Conservation (phyloP, 2,329 filamentous ascomycete species). For the Escovopsis sp. region DNA sequence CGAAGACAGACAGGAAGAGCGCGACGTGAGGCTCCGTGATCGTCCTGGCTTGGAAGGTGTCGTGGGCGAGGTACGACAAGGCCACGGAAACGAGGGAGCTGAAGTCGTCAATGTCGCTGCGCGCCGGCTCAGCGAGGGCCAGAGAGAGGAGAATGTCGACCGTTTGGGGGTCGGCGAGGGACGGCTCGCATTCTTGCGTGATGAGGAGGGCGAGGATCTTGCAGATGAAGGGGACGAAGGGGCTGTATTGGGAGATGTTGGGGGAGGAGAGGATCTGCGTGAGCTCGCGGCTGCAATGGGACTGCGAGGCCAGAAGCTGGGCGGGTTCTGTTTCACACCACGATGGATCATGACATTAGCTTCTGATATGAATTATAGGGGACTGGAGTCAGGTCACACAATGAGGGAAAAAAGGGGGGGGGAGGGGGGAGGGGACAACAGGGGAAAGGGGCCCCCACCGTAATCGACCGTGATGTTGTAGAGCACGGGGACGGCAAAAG, state of each 20-base stretch:
- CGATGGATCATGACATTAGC: not conserved
- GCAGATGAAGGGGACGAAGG: conserved; percentile 36
- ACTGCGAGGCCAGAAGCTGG: conserved; percentile 38
- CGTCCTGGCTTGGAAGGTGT: conserved; percentile 33
- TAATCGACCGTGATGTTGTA: conserved; percentile 50
- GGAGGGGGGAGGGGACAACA: not conserved
- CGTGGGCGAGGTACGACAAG: conserved; percentile 38
- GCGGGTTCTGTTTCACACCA: conserved; percentile 33
- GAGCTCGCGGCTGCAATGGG: conserved; percentile 32
- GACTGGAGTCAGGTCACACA: too few relatives aligned
- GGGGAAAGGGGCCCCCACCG: conserved; percentile 24
- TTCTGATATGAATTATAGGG: too few relatives aligned
- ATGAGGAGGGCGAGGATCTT: conserved; percentile 40
- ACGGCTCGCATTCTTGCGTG: conserved; percentile 33
- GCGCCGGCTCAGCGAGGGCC: conserved; percentile 24
- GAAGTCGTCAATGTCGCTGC: conserved; percentile 39
- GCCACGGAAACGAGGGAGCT: conserved; percentile 34
- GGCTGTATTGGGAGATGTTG: conserved; percentile 23
- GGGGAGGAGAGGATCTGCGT: conserved; percentile 33
- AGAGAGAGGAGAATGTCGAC: conserved; percentile 34
- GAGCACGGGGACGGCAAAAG: conserved; percentile 41
- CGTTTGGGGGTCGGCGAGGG: conserved; percentile 28
- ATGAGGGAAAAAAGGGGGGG: too few relatives aligned
- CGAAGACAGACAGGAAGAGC: conserved; percentile 32
- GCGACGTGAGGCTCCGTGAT: conserved; percentile 23